phyloP scores from a whole-genome alignment of 2,329 filamentous ascomycete genomes.

The Fusarium tricinctum region DNA sequence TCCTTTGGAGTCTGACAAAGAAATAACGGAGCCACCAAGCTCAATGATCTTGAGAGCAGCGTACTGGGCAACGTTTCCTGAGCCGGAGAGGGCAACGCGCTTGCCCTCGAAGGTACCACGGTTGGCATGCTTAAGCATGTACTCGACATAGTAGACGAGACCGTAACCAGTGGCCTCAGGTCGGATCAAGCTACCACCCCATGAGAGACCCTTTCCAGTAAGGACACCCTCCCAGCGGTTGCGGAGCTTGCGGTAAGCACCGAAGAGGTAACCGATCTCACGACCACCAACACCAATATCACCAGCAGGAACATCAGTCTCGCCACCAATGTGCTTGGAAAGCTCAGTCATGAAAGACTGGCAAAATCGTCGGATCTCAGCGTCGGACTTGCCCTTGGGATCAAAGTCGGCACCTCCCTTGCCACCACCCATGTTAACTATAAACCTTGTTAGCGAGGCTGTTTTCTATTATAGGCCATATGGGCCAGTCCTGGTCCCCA shows the following conservation, averaged over 20 bases:
- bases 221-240: slow-evolving; percentile 97
- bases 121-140: slow-evolving; percentile 95
- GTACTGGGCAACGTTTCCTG: slow-evolving; percentile 98
- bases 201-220: slow-evolving; percentile 93
- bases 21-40: slow-evolving; percentile 92
- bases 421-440: slow-evolving; percentile 85
- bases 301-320: slow-evolving; percentile 96
- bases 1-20: slow-evolving; percentile 93
- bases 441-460: slow-evolving; percentile 34
- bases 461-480: slow-evolving; percentile 4
- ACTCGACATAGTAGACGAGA: slow-evolving; percentile 94
- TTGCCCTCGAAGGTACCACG: slow-evolving; percentile 90
- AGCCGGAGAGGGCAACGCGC: slow-evolving; percentile 94
- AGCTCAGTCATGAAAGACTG: slow-evolving; percentile 96
- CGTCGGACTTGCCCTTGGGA: slow-evolving; percentile 98
- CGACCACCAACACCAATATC: slow-evolving; percentile 95
- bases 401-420: slow-evolving; percentile 99
- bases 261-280: slow-evolving; percentile 96
- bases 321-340: slow-evolving; percentile 93
- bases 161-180: slow-evolving; percentile 98
- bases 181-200: slow-evolving; percentile 94
- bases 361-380: slow-evolving; percentile 98
- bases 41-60: slow-evolving; percentile 96
- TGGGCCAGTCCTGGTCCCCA: slow-evolving; percentile 17
- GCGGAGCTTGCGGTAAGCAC: slow-evolving; percentile 87